These are phyloP conservation scores for Aureobasidium melanogenum DNA, from an alignment of 2,329 filamentous ascomycete species.

Conservation along the genomic window DNA sequence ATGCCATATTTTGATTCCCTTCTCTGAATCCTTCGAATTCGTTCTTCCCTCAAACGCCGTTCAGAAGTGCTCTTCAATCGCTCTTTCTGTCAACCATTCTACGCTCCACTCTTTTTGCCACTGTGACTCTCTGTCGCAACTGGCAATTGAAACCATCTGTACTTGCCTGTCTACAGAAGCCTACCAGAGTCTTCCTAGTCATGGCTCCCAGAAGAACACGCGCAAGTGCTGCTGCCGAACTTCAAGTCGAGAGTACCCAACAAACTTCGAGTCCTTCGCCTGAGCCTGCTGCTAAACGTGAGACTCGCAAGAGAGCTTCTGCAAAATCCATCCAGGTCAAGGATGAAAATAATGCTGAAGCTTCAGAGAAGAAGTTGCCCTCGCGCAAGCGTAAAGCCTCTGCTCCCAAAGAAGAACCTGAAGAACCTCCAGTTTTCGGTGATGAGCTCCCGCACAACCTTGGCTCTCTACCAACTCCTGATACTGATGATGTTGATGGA, in stretches of 20 bases:
- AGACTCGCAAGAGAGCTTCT: slow-evolving; percentile 15
- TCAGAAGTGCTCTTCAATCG: not conserved
- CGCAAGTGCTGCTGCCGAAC: slow-evolving; percentile 11
- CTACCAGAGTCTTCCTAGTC: not conserved
- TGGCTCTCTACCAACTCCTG: slow-evolving; percentile 30
- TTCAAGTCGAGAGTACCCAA: slow-evolving; percentile 19
- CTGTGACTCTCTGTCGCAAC: slow-evolving; percentile 1
- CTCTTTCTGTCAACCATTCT: not conserved
- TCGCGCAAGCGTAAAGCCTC: slow-evolving; percentile 31
- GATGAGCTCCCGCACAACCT: slow-evolving; percentile 50
- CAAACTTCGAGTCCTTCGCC: slow-evolving; percentile 38
- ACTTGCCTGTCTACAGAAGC: not conserved
- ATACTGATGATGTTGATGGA: slow-evolving; percentile 17
- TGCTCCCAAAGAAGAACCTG: slow-evolving; percentile 14
- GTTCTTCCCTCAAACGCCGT: not conserved
- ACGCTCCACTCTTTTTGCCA: not conserved
- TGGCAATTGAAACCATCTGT: not conserved
- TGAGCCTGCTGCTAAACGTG: slow-evolving; percentile 20
- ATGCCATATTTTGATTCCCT: not conserved
- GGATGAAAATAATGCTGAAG: slow-evolving; percentile 13
- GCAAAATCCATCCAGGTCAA: slow-evolving; percentile 16
- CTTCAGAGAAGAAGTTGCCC: not conserved
- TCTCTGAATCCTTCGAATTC: not conserved
- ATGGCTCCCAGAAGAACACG: slow-evolving; percentile 16
- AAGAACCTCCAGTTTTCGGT: slow-evolving; percentile 21